Percentiles rank a stretch among this genome's conserved stretches.
phyloP scores from a whole-genome alignment of 129 eudicot species.

The Flaveria brownii region DNA sequence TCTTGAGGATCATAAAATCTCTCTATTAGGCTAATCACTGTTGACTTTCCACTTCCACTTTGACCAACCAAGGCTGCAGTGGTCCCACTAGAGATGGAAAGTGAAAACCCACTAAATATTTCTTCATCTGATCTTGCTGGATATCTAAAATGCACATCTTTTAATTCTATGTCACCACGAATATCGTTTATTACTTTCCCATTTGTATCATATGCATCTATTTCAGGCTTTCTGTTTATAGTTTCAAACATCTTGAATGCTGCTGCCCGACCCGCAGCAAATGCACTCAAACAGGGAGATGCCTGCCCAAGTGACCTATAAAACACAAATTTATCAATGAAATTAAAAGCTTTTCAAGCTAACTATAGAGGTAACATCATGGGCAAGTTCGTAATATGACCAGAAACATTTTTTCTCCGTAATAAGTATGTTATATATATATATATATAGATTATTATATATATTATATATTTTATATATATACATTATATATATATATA shows the following conservation, averaged over 20 bases:
- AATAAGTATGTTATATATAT: no score
- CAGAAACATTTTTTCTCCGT: no score
- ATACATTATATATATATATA: no score
- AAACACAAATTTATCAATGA: neutral
- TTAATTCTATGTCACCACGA: constrained; percentile 63
- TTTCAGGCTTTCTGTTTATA: constrained; percentile 64
- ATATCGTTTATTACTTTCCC: constrained; percentile 54
- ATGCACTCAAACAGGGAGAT: constrained; percentile 74
- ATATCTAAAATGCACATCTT: constrained; percentile 64
- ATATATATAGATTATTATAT: no score
- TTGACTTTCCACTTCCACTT: constrained; percentile 91
- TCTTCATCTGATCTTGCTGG: constrained; percentile 74
- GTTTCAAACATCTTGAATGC: constrained; percentile 87
- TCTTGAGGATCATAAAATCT: constrained; percentile 79
- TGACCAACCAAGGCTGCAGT: constrained; percentile 87
- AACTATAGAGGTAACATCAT: neutral
- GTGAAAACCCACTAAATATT: constrained; percentile 61
- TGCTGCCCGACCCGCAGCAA: constrained; percentile 73
- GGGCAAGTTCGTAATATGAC: neutral
- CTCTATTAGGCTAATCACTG: constrained; percentile 65
- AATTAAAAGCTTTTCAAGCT: neutral
- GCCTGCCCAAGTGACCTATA: constrained; percentile 79
- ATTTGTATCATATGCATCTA: constrained; percentile 58
- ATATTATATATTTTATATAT: no score
- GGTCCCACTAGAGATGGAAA: constrained; percentile 50